Base-by-base conservation (phyloP, 176 grass and related monocot species). In the Oryza glumipatula region DNA sequence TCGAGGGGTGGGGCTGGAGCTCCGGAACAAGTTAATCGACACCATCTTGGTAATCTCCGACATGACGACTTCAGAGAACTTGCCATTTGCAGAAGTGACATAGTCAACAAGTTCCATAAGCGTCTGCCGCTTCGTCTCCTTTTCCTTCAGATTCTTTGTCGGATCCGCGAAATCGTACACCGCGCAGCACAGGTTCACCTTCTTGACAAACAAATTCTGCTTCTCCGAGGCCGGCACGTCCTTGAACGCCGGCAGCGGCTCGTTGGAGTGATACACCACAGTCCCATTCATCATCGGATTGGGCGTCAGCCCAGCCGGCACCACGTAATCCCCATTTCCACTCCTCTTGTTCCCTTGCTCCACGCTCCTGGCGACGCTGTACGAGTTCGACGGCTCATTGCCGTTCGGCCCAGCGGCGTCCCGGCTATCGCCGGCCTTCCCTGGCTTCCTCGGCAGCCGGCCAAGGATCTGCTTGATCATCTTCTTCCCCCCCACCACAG, bases 381-480 rank as follows among this genome's bases (percentile, higher is more conserved):
- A 92, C 24, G 90, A 94, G 89, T 91, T 94, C 5, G 89, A 90
- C 3, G 87, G 87, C 32, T 89, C 86, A 16, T 56, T 86, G 70
- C 86, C 87, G 15, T 81, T 90, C 66, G 85, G 87, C 11, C 21
- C 74, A 23, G 77, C 76, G 38, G 76, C 76, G 52, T 98, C 95
- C 61, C 90, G 88, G 83, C 80, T 85, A 56, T 98, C 96, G 3
- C 82, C 83, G 6, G 86, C 83, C 92, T 94, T 98, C 17, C 93
- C 91, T 11, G 89, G 87, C 84, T 95, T 95, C 64, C 88, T 92
- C 13, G 96, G 93, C 54, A 98, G 84, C 75, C 93, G 85, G 45
- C 91, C 91, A n/a, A 98, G 82, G 78, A 98, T 90, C 81, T 98
- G 93, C 30, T 98, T 98, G 68, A 98, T 95, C 96, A 98, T 98